phyloP scores from a whole-genome alignment of 352 stramenopile species.

The Pythium guiyangense region DNA sequence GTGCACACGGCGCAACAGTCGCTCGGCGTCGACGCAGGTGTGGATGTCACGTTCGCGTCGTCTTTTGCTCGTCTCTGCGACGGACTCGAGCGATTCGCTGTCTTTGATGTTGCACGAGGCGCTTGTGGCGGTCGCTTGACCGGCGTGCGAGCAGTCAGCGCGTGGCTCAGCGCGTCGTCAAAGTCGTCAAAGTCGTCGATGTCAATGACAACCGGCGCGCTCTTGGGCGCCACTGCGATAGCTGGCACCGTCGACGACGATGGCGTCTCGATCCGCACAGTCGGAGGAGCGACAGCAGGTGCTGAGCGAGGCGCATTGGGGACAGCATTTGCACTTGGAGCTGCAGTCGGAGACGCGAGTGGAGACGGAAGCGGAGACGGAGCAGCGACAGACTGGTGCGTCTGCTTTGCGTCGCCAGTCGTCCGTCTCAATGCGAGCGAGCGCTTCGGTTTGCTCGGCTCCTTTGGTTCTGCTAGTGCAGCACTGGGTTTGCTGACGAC shows the following conservation, averaged over 20 bases:
- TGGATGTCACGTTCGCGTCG: background rate
- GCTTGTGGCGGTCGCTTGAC: background rate
- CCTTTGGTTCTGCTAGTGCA: no score
- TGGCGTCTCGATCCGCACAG: background rate
- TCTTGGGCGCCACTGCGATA: background rate
- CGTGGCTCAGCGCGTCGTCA: no score
- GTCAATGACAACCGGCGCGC: constrained; percentile 3
- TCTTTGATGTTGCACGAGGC: background rate
- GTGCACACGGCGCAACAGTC: constrained; percentile 71
- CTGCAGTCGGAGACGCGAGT: background rate
- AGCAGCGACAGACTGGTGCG: background rate
- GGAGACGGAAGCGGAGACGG: no score
- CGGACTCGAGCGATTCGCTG: background rate
- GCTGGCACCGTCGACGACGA: background rate
- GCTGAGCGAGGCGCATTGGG: background rate
- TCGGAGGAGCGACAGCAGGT: background rate
- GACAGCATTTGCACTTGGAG: background rate
- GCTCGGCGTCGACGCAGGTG: constrained; percentile 8
- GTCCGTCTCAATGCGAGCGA: constrained; percentile 11
- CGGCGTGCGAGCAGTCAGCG: background rate
- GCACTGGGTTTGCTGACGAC: background rate
- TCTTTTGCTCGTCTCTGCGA: background rate
- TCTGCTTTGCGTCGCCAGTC: background rate
- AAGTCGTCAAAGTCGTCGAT: constrained; percentile 13
- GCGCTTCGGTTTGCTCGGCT: constrained; percentile 3